Percentiles rank a stretch among this genome's conserved stretches.
Conservation (phyloP, 768 basidiomycete genomes). For the Suillus subluteus region DNA sequence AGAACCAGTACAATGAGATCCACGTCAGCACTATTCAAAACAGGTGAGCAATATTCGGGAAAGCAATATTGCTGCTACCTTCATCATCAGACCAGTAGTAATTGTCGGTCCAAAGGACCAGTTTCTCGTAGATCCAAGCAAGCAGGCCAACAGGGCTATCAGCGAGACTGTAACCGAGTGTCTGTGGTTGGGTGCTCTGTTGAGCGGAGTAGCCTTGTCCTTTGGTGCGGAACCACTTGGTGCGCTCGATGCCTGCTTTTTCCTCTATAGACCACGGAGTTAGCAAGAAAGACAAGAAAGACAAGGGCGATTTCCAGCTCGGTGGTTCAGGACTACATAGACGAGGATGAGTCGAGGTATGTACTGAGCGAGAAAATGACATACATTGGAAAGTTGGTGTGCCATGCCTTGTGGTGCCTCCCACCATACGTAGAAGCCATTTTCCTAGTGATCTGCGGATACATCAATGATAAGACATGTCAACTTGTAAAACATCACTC, state of each 20-base stretch:
- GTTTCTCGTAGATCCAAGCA: conserved; percentile 58
- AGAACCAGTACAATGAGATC: conserved; percentile 64
- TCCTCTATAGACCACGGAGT: conserved; percentile 34
- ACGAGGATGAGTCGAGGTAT: background rate
- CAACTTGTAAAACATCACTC: conserved; percentile 14
- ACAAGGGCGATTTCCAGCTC: conserved; percentile 28
- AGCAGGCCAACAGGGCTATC: conserved; percentile 62
- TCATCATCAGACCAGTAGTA: conserved; percentile 65
- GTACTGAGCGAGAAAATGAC: background rate
- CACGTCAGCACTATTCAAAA: conserved; percentile 54
- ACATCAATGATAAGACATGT: background rate
- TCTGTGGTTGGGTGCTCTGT: conserved; percentile 52
- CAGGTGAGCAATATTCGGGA: background rate
- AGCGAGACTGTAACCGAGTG: conserved; percentile 54
- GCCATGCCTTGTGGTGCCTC: conserved; percentile 53
- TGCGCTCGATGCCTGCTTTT: conserved; percentile 24
- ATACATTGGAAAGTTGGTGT: conserved; percentile 50
- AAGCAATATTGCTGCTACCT: conserved; percentile 33
- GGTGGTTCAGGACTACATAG: conserved; percentile 29
- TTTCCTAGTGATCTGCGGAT: conserved; percentile 37
- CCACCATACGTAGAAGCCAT: conserved; percentile 42
- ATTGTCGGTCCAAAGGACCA: conserved; percentile 50
- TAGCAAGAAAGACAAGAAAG: conserved; percentile 31
- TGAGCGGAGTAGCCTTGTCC: conserved; percentile 36
- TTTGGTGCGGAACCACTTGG: conserved; percentile 19